phyloP scores from a whole-genome alignment of 768 basidiomycete species.

The Botryobasidium botryosum region DNA sequence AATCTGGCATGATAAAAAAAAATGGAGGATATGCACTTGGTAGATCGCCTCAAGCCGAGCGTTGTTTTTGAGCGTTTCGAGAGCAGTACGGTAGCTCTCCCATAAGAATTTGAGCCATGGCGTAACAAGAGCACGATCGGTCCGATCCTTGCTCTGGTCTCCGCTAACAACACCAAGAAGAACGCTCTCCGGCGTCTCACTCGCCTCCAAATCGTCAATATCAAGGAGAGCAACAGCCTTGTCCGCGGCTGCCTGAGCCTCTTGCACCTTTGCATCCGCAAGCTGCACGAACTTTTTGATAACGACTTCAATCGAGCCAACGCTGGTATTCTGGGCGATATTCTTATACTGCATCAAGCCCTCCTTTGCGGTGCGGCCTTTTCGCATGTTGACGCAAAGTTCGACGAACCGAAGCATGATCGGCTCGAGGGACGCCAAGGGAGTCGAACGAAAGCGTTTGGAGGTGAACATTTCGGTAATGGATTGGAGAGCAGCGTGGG shows the following conservation, averaged over 20 bases:
- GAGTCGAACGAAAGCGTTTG: constrained; percentile 87
- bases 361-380: constrained; percentile 85
- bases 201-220: constrained; percentile 90
- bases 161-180: constrained; percentile 76
- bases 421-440: constrained; percentile 76
- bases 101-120: constrained; percentile 98
- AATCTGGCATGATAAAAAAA: background rate
- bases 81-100: constrained; percentile 91
- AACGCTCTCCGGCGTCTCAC: constrained; percentile 86
- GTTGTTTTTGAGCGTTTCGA: constrained; percentile 94
- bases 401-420: constrained; percentile 93
- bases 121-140: constrained; percentile 85
- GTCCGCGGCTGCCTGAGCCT: constrained; percentile 76
- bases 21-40: constrained; percentile 39
- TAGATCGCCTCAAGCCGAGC: constrained; percentile 84
- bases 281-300: constrained; percentile 72
- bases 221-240: constrained; percentile 50
- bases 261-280: constrained; percentile 64
- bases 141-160: constrained; percentile 85
- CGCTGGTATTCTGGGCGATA: constrained; percentile 85
- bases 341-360: constrained; percentile 97
- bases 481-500: constrained; percentile 75
- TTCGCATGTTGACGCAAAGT: constrained; percentile 88
- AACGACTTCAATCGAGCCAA: constrained; percentile 81
- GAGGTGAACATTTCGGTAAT: constrained; percentile 85